phyloP scores from a whole-genome alignment of 1,284 basidiomycete genomes.

The Sanguinoderma infundibulare region DNA sequence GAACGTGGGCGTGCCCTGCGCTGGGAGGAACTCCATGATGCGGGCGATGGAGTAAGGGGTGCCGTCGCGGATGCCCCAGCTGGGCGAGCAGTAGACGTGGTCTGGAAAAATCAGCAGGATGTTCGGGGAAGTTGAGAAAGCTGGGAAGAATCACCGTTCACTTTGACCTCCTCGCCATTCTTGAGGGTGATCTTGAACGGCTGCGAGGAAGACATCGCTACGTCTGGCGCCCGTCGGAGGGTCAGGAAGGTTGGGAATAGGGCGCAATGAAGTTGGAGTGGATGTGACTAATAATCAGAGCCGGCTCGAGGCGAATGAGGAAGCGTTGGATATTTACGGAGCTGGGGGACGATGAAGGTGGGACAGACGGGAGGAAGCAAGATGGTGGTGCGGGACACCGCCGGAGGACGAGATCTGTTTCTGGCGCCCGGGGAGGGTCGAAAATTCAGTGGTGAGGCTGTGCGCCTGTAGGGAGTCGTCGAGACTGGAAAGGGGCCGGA shows the following conservation, averaged over 20 bases:
- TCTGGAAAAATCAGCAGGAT: slow-evolving; percentile 59
- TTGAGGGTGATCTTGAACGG: slow-evolving; percentile 54
- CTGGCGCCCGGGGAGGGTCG: slow-evolving; percentile 3
- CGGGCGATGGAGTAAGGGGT: slow-evolving; percentile 93
- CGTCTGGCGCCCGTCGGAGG: slow-evolving; percentile 22
- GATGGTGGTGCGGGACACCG: too few relatives aligned
- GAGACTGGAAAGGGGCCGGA: slow-evolving; percentile 1
- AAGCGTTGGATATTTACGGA: not conserved
- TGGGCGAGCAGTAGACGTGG: slow-evolving; percentile 94
- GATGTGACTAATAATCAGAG: not conserved
- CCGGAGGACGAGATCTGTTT: too few relatives aligned
- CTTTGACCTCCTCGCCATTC: slow-evolving; percentile 80
- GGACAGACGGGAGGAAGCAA: too few relatives aligned
- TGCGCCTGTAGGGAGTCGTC: not conserved
- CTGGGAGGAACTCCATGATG: slow-evolving; percentile 94
- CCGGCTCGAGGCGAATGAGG: not conserved
- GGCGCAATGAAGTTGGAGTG: slow-evolving; percentile 2
- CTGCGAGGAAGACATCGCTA: slow-evolving; percentile 18
- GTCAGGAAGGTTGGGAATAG: slow-evolving; percentile 4
- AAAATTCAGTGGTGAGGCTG: not conserved
- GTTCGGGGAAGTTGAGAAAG: not conserved
- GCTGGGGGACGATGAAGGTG: slow-evolving; percentile 17
- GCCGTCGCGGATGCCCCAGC: slow-evolving; percentile 89
- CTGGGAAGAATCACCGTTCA: slow-evolving; percentile 64
- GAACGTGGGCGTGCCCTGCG: slow-evolving; percentile 57